Base-by-base conservation (phyloP, 371 early-diverging fungal genomes). In the Chytridium lagenaria region DNA sequence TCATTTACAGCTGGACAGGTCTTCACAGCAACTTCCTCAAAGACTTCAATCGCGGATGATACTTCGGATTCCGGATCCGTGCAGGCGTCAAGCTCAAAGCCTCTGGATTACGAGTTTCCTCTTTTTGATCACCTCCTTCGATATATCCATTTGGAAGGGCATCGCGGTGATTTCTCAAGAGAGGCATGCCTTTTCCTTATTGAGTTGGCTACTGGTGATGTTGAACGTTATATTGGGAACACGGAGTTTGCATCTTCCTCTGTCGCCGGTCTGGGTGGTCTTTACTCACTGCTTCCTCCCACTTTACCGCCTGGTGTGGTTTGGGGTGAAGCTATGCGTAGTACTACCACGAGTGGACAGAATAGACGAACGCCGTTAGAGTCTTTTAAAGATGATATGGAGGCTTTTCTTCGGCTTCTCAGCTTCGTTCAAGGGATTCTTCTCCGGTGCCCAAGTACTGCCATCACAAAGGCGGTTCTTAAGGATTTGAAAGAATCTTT, bases 201-300 rank as follows among this genome's bases (percentile, higher is more conserved):
- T 77, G 95, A 95, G 72, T 87, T 96, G 77, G 92, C 93, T 0
- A 86, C 85, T 2, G 74, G 78, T n/a, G 88, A 87, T 31, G 81
- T 96, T 36, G 91, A 91, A 36, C 87, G 90, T 33, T 95, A 92
- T 81, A 92, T 98, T 40, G 73, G 90, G 36, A 87, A 87, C 59
- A 91, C 92, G 65, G 95, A 94, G 57, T 94, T 96, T 80, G 86
- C 92, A 10, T 66, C 76, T 0, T 89, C 93, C 39, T 84, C 95
- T 78, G 88, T 91, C 0, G 95, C 95, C 28, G 93, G 95, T 0
- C 80, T 98, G 23, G 94, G 95, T 44, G 96, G 95, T 0, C 81
- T 96, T 30, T 97, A 92, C 80, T 94, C 95, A 15, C 97, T 95
- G 78, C 86, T 98, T 15, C 97, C 98, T 3, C 87, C 57, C 2